phyloP scores from a whole-genome alignment of 257 asterid species.

The Mentha longifolia region DNA sequence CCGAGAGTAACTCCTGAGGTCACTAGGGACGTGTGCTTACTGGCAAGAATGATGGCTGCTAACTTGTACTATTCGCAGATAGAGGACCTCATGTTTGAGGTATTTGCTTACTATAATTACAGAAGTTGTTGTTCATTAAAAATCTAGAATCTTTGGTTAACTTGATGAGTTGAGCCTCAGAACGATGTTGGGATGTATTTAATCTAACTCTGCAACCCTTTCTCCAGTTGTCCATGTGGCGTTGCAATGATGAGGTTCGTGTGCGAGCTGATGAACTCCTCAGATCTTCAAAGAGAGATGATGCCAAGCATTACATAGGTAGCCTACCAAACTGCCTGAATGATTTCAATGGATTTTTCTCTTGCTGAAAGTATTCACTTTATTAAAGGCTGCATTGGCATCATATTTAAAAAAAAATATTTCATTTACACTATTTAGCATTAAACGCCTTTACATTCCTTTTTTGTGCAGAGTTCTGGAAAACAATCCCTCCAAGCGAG shows the following conservation, averaged over 20 bases:
- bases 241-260: conserved; percentile 67
- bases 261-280: conserved; percentile 55
- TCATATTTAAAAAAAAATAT: neutral
- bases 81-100: conserved; percentile 99
- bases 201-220: conserved; percentile 26
- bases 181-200: neutral
- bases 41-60: conserved; percentile 73
- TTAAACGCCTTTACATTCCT: neutral
- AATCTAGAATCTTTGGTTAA: neutral
- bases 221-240: conserved; percentile 69
- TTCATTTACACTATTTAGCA: neutral
- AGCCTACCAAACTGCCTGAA: conserved; percentile 19
- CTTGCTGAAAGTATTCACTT: neutral
- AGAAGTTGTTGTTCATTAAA: neutral
- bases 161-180: neutral
- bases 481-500: conserved; percentile 59
- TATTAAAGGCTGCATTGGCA: neutral
- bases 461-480: conserved; percentile 60
- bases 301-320: conserved; percentile 67
- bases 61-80: conserved; percentile 84
- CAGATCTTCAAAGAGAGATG: conserved; percentile 55
- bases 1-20: conserved; percentile 71
- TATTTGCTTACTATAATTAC: conserved; percentile 34
- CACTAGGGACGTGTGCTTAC: conserved; percentile 59
- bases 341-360: neutral